These are phyloP conservation scores for Neckera pumila DNA, from an alignment of 225 moss, liverwort and hornwort species.

Conservation along the genomic window DNA sequence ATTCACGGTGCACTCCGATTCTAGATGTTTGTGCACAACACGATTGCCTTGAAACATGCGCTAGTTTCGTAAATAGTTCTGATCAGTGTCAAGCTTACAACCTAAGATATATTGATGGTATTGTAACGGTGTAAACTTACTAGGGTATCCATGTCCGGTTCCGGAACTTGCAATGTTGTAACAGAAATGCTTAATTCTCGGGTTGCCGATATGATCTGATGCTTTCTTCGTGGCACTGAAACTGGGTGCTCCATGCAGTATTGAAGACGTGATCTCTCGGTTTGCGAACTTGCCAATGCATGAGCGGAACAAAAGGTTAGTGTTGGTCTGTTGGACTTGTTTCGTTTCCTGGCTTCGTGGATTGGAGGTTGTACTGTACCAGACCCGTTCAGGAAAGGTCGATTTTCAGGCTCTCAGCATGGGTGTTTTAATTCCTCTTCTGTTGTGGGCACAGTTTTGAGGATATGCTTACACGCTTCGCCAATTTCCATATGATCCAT, in stretches of 20 bases:
- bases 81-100: neutral
- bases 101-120: neutral
- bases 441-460: slow-evolving; percentile 27
- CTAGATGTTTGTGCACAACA: neutral
- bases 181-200: neutral
- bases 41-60: neutral
- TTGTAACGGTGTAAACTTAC: neutral
- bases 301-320: slow-evolving; percentile 47
- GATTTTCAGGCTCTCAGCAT: neutral
- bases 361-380: neutral
- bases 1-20: neutral
- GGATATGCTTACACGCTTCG: slow-evolving; percentile 47
- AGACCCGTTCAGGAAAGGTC: neutral
- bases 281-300: slow-evolving; percentile 53
- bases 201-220: neutral
- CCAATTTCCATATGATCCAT: slow-evolving; percentile 46
- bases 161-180: neutral
- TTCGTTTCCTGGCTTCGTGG: neutral
- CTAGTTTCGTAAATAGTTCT: neutral
- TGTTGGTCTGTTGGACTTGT: neutral
- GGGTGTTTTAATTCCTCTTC: neutral
- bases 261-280: slow-evolving; percentile 47
- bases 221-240: neutral
- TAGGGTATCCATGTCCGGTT: neutral
- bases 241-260: slow-evolving; percentile 17